Conservation (phyloP, 352 stramenopile species). For the Discostella stelligera region DNA sequence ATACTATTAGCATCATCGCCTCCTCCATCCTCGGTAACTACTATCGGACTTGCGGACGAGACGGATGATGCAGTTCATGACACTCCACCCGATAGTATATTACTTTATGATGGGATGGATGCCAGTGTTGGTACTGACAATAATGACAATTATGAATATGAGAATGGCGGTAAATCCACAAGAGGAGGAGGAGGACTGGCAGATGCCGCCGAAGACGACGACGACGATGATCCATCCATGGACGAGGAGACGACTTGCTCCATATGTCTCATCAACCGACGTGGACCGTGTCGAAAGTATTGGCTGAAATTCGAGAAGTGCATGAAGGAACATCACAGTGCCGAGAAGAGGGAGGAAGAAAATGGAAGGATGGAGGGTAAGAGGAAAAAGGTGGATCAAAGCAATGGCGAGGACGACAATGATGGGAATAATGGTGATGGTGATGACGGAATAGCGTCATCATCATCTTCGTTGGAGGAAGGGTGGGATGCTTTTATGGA, state of each 20-base stretch:
- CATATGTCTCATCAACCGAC: constrained; percentile 77
- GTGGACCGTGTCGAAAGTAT: constrained; percentile 71
- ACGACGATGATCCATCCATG: constrained; percentile 43
- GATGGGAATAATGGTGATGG: not conserved
- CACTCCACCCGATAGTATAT: not conserved
- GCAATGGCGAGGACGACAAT: constrained; percentile 13
- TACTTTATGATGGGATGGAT: constrained; percentile 3
- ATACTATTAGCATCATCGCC: no score
- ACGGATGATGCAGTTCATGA: not conserved
- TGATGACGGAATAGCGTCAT: not conserved
- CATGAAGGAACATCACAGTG: constrained; percentile 69
- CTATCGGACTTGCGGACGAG: not conserved
- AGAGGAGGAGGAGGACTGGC: constrained; percentile 2
- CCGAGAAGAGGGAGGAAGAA: constrained; percentile 33
- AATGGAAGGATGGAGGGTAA: not conserved
- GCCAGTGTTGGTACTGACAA: not conserved
- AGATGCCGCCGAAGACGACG: constrained; percentile 22
- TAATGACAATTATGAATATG: not conserved
- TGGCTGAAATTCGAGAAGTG: constrained; percentile 78
- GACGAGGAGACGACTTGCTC: constrained; percentile 75
- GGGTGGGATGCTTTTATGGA: constrained; percentile 56
- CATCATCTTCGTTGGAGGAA: constrained; percentile 12
- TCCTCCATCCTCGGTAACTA: no score
- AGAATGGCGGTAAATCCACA: not conserved
- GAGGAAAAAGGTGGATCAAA: constrained; percentile 7